Evolutionary conservation across 208 protist genomes (phyloP).

Genomic region (Acanthamoeba lugdunensis): DNA sequence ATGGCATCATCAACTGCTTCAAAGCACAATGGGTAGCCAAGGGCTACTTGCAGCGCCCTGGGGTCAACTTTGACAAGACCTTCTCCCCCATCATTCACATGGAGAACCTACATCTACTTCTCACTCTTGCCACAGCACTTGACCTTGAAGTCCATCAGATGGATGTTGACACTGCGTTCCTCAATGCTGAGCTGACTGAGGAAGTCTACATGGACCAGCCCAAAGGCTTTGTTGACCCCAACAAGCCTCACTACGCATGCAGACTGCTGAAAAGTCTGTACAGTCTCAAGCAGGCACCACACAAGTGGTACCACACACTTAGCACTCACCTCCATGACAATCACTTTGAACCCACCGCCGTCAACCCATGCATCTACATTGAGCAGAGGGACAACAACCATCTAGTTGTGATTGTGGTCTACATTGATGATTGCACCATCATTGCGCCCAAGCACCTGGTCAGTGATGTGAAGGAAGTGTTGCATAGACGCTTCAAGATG

Average conservation of each 20-base stretch:
- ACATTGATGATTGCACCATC: constrained; percentile 56
- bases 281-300: constrained; percentile 60
- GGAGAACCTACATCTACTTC: background rate
- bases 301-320: background rate
- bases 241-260: background rate
- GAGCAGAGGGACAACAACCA: background rate
- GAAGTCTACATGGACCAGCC: constrained; percentile 59
- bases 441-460: background rate
- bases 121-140: constrained; percentile 3
- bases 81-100: constrained; percentile 11
- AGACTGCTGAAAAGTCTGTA: constrained; percentile 2
- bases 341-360: background rate
- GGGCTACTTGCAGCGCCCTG: constrained; percentile 9
- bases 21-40: constrained; percentile 41
- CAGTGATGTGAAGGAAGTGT: background rate
- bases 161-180: constrained; percentile 38
- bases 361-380: constrained; percentile 38
- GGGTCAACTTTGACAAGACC: constrained; percentile 42
- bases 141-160: constrained; percentile 11
- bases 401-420: background rate
- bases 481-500: background rate
- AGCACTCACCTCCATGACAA: background rate
- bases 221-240: constrained; percentile 27
- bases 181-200: background rate
- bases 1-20: background rate